Evolutionary conservation across 371 early-diverging fungal species (phyloP), one percentile per base, ranked within the genome.

Genomic region (Lichtheimia ramosa): DNA sequence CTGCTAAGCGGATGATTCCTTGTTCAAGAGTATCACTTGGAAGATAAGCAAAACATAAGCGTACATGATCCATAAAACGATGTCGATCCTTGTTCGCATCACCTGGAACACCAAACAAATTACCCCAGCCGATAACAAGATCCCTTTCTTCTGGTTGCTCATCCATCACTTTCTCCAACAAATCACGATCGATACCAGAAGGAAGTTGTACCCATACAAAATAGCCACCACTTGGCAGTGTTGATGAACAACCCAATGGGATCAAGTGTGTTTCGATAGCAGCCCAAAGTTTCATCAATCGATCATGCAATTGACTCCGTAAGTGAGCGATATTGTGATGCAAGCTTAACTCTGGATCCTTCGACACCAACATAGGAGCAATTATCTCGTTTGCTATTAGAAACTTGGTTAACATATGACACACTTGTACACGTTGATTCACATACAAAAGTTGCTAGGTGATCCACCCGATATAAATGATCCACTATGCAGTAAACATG

Each of bases 191-290:
- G n/a, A 75, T 42, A 4, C 66, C 58, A 1, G 16, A 8, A n/a
- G 79, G 79, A 18, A 79, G 40, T 15, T 53, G 64, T 7, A 79
- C 25, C 79, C 79, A 79, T 23, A 79, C 52, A 64, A 79, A 79
- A 56, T 79, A 79, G 1, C 79, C 79, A 2, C 79, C 76, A 21
- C 34, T 52, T 3, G 79, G 79, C 40, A 48, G 42, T 12, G 53
- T 43, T 3, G 21, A 18, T 7, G 57, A 34, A 43, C 76, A 79
- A 6, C 79, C 79, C 8, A 79, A 40, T 0, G 79, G 74, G 0
- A 66, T 56, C 10, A 75, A 43, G 20, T 62, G 34, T 2, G 51
- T 24, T 43, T 66, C 64, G 28, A 72, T 69, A 0, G 72, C 64
- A 12, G 42, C 49, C 61, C 62, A 70, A 3, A 79, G 25, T 3